Percentiles rank a stretch among this genome's conserved stretches.
Conservation (phyloP, 768 basidiomycete species). For the Amyloporia xantha region DNA sequence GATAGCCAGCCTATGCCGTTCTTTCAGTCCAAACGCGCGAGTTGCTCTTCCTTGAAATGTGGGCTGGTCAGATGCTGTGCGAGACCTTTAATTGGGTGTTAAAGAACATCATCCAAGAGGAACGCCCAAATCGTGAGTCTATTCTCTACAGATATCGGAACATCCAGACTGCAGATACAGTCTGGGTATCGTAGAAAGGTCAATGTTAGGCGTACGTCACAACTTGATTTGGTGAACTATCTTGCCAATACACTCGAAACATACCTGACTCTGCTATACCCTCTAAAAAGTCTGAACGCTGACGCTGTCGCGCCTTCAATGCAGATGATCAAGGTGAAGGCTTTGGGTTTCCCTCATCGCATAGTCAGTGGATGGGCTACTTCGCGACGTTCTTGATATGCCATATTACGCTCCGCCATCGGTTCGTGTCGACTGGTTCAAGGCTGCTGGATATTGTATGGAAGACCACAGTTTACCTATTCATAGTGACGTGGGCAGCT, state of each 20-base stretch:
- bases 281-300: too few relatives aligned
- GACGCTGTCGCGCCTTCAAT: too few relatives aligned
- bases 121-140: conserved; percentile 56
- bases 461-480: conserved; percentile 40
- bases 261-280: too few relatives aligned
- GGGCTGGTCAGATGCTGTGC: conserved; percentile 69
- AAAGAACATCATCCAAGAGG: conserved; percentile 62
- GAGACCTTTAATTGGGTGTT: conserved; percentile 65
- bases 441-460: conserved; percentile 45
- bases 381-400: conserved; percentile 71
- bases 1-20: conserved; percentile 72
- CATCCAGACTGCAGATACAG: too few relatives aligned
- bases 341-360: conserved; percentile 85
- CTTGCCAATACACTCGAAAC: too few relatives aligned
- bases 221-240: too few relatives aligned
- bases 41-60: conserved; percentile 75
- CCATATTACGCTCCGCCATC: conserved; percentile 67
- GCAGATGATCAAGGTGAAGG: conserved; percentile 57
- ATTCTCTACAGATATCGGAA: not conserved
- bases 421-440: conserved; percentile 49
- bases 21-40: conserved; percentile 73
- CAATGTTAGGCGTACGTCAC: too few relatives aligned
- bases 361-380: conserved; percentile 89
- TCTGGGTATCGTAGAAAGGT: too few relatives aligned
- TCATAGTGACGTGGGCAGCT: conserved; percentile 47